Base-by-base conservation (phyloP, 108 stramenopile genomes). In the Skeletonema marinoi region DNA sequence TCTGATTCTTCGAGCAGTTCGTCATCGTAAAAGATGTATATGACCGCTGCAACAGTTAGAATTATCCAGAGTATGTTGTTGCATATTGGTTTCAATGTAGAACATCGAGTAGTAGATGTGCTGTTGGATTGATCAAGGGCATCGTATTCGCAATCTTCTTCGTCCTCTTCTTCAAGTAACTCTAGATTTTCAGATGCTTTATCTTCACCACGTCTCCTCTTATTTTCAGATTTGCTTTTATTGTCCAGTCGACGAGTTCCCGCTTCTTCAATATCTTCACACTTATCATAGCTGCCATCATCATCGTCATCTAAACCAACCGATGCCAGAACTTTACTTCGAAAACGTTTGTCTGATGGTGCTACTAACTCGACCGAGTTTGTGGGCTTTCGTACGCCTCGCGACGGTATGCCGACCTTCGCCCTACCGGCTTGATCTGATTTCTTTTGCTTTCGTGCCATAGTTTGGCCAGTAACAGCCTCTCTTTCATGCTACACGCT, bases 81-180 rank as follows among this genome's bases (percentile, higher is more conserved):
- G 21, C 16, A 60, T 12, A 65, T 65, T 25, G 42, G 30, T 25
- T 32, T 64, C 3, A 33, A 46, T 12, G 46, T 35, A 64, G 29
- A 19, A 39, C 51, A 33, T 21, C 17, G 54, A 7, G 56, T 35
- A 54, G 71, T 32, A 4, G 44, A n/a, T 30, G 44, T 21, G 60
- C 21, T 31, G 14, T 68, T 44, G 36, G 44, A 16, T 30, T 42
- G 30, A 10, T 67, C n/a, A 12, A 35, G 12, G 13, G 71, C 64
- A 14, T 68, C 25, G 11, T 50, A 44, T 32, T 44, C 68, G 58
- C 21, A 54, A 29, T 68, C 68, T 4, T 72, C 59, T 10, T 56
- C 56, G 4, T 79, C 71, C n/a, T 74, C 67, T 3, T 74, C 62
- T 61, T 79, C 66, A 17, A 46, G 56, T 39, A 51, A 51, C 65